Conservation (phyloP, 208 protist species). For the Trichomonas tenax region DNA sequence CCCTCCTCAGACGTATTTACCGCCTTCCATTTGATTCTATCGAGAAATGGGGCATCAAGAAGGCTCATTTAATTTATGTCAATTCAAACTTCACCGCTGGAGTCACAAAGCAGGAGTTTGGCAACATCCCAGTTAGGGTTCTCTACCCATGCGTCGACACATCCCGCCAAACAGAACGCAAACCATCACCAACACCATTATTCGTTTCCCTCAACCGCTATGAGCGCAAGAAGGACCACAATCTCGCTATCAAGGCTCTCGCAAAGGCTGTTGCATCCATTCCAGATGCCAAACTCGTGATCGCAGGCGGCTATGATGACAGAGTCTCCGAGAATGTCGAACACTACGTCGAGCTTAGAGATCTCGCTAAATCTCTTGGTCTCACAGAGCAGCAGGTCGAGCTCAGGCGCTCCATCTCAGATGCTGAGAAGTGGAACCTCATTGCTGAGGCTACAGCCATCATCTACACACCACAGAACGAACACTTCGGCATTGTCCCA, state of each 20-base stretch:
- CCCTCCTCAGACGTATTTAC: constrained; percentile 43
- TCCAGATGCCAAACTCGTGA: constrained; percentile 30
- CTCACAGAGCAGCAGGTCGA: neutral
- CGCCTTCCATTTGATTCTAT: constrained; percentile 41
- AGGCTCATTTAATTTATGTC: neutral
- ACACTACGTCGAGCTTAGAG: constrained; percentile 28
- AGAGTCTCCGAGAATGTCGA: constrained; percentile 46
- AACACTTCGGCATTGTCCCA: constrained; percentile 52
- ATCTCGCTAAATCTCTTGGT: neutral
- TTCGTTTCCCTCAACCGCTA: neutral
- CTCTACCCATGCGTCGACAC: constrained; percentile 18
- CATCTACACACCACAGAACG: constrained; percentile 44
- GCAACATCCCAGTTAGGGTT: neutral
- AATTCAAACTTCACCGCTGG: constrained; percentile 20
- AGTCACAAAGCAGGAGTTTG: neutral
- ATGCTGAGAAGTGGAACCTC: neutral
- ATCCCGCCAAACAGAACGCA: neutral
- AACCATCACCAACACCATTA: neutral
- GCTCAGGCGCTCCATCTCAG: neutral
- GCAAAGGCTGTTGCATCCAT: neutral
- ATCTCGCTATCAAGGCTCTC: neutral
- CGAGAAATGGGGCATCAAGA: constrained; percentile 3
- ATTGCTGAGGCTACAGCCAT: constrained; percentile 15
- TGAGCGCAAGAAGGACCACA: neutral
- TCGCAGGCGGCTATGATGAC: constrained; percentile 55